Conservation (phyloP, 306 rosid species). For the Prunus campanulata region DNA sequence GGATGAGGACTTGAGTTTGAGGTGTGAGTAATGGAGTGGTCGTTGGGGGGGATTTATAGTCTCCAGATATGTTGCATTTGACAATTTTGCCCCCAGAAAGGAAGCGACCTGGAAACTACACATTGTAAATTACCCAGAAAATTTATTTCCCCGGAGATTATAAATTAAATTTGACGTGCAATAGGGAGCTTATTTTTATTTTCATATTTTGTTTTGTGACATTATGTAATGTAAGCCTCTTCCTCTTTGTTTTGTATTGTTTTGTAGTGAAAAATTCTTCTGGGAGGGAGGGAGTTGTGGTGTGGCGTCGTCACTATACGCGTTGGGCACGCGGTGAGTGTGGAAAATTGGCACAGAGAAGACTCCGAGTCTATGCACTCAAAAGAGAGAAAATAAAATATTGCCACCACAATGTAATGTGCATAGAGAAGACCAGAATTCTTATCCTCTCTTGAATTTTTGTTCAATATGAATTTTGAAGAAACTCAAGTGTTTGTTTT, state of each 20-base stretch:
- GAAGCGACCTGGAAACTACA: not conserved
- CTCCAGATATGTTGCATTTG: rapidly evolving
- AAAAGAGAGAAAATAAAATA: not conserved
- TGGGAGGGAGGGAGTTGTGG: not conserved
- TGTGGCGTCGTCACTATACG: not conserved
- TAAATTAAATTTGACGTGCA: not conserved
- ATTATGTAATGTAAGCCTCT: not conserved
- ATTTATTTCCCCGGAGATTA: not conserved
- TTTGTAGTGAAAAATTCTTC: not conserved
- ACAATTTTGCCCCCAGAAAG: not conserved
- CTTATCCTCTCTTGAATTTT: not conserved
- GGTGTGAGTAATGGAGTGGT: not conserved
- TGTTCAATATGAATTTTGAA: no score
- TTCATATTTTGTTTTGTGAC: no score
- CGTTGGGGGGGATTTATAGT: rapidly evolving
- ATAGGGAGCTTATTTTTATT: not conserved
- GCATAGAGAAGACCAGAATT: not conserved
- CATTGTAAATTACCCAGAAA: not conserved
- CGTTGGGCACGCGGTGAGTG: not conserved
- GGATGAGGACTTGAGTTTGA: not conserved
- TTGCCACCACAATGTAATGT: not conserved
- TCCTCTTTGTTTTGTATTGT: not conserved
- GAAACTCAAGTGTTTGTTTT: no score
- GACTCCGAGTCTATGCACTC: not conserved
- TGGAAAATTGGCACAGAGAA: not conserved